Percentiles rank a stretch among this genome's conserved stretches.
phyloP scores from a whole-genome alignment of 2,329 filamentous ascomycete genomes.

The Mariannaea sp. region DNA sequence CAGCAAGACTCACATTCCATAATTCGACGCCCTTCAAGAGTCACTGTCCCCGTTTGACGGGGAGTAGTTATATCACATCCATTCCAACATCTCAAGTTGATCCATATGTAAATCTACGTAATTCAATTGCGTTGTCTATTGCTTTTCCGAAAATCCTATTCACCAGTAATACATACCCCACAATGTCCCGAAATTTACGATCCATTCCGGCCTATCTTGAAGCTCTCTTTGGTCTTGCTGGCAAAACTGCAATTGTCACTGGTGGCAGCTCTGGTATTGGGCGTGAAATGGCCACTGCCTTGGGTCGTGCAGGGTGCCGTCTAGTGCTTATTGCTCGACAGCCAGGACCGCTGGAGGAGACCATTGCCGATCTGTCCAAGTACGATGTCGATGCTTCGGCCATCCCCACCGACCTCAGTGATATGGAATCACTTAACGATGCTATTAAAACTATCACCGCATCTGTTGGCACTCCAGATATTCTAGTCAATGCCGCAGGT shows the following conservation, averaged over 20 bases:
- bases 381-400: constrained; percentile 35
- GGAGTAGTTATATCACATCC: no score
- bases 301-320: constrained; percentile 39
- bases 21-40: no score
- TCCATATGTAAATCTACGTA: no score
- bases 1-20: no score
- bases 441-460: constrained; percentile 29
- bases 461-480: constrained; percentile 37
- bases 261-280: constrained; percentile 45
- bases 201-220: constrained; percentile 33
- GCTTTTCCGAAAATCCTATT: no score
- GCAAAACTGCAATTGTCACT: constrained; percentile 39
- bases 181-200: constrained; percentile 20
- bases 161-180: no score
- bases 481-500: constrained; percentile 42
- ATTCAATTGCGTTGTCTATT: no score
- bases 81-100: no score
- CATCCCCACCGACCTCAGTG: constrained; percentile 25
- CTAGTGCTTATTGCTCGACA: constrained; percentile 41
- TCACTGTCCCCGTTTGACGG: no score
- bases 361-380: constrained; percentile 31
- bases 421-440: constrained; percentile 21
- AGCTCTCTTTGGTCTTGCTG: constrained; percentile 39
- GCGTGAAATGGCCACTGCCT: constrained; percentile 38
- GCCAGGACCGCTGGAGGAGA: constrained; percentile 29